Evolutionary conservation across 2,329 filamentous ascomycete genomes (phyloP).

Genomic region (Helotiales sp.): DNA sequence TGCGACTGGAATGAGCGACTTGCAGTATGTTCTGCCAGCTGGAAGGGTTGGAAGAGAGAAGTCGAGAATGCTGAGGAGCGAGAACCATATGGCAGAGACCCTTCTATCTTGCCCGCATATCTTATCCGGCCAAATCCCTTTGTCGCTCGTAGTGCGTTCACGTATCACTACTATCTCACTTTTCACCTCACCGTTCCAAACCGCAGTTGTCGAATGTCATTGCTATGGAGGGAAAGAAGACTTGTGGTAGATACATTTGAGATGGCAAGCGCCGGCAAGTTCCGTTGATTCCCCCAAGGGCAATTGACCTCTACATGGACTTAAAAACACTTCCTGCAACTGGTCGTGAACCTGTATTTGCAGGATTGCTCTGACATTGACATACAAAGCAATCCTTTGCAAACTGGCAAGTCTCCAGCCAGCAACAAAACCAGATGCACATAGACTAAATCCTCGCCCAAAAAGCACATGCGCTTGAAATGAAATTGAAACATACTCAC

Average conservation of each 20-base stretch:
- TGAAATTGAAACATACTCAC: neutral
- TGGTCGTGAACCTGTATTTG: neutral
- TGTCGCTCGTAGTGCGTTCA: slow-evolving; percentile 23
- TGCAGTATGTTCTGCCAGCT: slow-evolving; percentile 13
- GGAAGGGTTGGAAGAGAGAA: slow-evolving; percentile 12
- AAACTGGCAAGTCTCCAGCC: neutral
- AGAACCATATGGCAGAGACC: slow-evolving; percentile 21
- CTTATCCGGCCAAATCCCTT: slow-evolving; percentile 16
- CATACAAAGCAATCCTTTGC: neutral
- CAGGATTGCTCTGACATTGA: neutral
- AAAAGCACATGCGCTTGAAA: neutral
- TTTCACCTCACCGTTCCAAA: slow-evolving; percentile 19
- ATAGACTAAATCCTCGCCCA: neutral
- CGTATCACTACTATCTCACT: slow-evolving; percentile 29
- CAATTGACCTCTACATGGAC: slow-evolving; percentile 7
- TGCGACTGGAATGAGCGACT: slow-evolving; percentile 21
- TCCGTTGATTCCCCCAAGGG: slow-evolving; percentile 13
- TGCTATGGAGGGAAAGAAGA: slow-evolving; percentile 30
- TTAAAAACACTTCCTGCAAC: slow-evolving; percentile 4
- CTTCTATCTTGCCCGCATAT: slow-evolving; percentile 26
- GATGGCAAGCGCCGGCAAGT: slow-evolving; percentile 24
- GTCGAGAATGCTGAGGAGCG: slow-evolving; percentile 16
- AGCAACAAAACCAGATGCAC: neutral
- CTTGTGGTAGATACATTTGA: slow-evolving; percentile 20
- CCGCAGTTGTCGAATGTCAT: slow-evolving; percentile 31